phyloP scores from a whole-genome alignment of 2,329 filamentous ascomycete species.

The Chrysoporthe austroafricana region DNA sequence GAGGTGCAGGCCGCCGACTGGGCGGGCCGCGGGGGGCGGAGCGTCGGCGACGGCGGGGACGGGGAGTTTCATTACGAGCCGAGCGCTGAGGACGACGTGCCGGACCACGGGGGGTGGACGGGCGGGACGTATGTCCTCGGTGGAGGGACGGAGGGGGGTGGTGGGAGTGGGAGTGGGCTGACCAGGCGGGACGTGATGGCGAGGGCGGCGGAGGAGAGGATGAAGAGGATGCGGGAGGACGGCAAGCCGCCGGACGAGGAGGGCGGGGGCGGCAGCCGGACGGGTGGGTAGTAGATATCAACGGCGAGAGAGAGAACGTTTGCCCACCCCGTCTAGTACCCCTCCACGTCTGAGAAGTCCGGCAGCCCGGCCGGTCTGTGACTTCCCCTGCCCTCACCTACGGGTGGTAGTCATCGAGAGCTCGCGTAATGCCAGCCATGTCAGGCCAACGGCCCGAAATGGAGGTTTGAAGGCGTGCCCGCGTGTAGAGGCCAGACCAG shows the following conservation, averaged over 20 bases:
- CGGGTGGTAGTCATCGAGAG: no score
- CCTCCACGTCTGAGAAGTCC: no score
- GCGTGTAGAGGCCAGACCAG: no score
- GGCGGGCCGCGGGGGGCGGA: slow-evolving; percentile 66
- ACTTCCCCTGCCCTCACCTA: no score
- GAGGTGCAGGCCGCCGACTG: slow-evolving; percentile 85
- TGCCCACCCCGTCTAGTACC: no score
- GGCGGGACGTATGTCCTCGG: slow-evolving; percentile 77
- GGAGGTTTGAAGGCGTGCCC: no score
- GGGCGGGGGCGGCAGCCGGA: slow-evolving; percentile 13
- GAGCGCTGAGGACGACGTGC: slow-evolving; percentile 56
- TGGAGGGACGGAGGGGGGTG: no score
- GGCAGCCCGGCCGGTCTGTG: no score
- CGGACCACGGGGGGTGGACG: slow-evolving; percentile 76
- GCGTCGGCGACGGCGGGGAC: slow-evolving; percentile 68
- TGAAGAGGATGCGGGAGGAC: slow-evolving; percentile 48
- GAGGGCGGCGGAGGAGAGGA: slow-evolving; percentile 70
- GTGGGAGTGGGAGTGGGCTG: slow-evolving; percentile 46
- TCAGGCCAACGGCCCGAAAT: no score
- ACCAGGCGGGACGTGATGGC: slow-evolving; percentile 76
- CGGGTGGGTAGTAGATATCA: neutral
- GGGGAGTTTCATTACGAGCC: slow-evolving; percentile 64
- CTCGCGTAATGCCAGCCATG: no score
- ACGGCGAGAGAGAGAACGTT: no score
- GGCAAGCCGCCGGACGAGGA: slow-evolving; percentile 32